These are phyloP conservation scores for Euphorbia celastroides DNA, from an alignment of 441 rosid species.

Conservation along the genomic window DNA sequence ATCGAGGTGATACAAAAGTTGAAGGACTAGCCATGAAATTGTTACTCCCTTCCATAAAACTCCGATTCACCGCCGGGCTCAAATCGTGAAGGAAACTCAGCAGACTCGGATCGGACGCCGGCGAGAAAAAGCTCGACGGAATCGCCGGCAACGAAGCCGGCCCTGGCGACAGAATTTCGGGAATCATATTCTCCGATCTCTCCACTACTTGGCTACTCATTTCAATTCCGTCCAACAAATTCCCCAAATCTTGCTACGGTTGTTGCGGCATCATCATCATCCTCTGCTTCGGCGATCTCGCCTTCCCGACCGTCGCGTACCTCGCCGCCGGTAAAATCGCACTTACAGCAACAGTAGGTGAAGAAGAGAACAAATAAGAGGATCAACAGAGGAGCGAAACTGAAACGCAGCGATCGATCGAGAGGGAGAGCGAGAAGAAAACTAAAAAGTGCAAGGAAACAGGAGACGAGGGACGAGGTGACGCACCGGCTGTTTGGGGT, in stretches of 20 bases:
- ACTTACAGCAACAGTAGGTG: slow-evolving; percentile 15
- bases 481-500: too few species aligned
- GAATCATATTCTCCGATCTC: slow-evolving; percentile 30
- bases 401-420: too few species aligned
- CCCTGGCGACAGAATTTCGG: slow-evolving; percentile 70
- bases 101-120: slow-evolving; percentile 42
- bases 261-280: background rate
- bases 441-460: too few species aligned
- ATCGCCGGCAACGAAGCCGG: slow-evolving; percentile 59
- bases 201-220: slow-evolving; percentile 32
- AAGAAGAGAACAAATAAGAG: slow-evolving; percentile 23
- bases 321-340: slow-evolving; percentile 75
- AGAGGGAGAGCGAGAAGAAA: too few species aligned
- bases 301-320: slow-evolving; percentile 54
- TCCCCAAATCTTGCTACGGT: slow-evolving; percentile 18
- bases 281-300: slow-evolving; percentile 32
- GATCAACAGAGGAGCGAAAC: too few species aligned
- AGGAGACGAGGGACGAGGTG: too few species aligned
- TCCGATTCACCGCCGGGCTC: slow-evolving; percentile 50
- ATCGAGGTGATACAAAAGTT: slow-evolving; percentile 33
- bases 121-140: slow-evolving; percentile 60
- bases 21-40: slow-evolving; percentile 60
- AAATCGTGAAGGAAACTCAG: slow-evolving; percentile 52
- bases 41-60: slow-evolving; percentile 36
- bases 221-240: slow-evolving; percentile 35